Percentiles rank a stretch among this genome's conserved stretches.
Evolutionary conservation across 768 basidiomycete genomes (phyloP).

Genomic region (Lentinula edodes): DNA sequence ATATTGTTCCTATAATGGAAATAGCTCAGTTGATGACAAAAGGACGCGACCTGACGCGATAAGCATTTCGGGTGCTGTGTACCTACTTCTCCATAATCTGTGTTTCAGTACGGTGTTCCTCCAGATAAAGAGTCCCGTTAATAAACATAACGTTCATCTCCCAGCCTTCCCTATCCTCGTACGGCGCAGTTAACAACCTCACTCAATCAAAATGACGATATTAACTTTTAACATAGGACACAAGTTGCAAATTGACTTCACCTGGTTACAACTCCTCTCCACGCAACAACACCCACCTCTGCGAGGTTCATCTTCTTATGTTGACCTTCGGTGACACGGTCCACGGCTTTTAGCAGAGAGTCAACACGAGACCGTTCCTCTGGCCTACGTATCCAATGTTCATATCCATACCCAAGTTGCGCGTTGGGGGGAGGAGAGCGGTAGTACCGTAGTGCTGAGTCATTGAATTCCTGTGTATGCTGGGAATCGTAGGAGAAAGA

Average conservation of each 20-base stretch:
- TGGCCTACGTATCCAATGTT: slow-evolving; percentile 61
- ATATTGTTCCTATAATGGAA: slow-evolving; percentile 50
- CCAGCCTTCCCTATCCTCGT: slow-evolving; percentile 77
- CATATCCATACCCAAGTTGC: slow-evolving; percentile 66
- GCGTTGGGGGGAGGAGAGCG: slow-evolving; percentile 61
- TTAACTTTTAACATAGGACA: slow-evolving; percentile 1
- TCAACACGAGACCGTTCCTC: slow-evolving; percentile 69
- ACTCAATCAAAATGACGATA: slow-evolving; percentile 22
- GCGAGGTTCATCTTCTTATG: slow-evolving; percentile 15
- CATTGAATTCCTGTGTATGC: slow-evolving; percentile 54
- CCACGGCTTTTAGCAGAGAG: slow-evolving; percentile 54
- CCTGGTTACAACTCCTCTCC: slow-evolving; percentile 87
- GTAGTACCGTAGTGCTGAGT: slow-evolving; percentile 70
- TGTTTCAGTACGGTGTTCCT: slow-evolving; percentile 61
- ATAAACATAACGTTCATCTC: slow-evolving; percentile 80
- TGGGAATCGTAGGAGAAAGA: slow-evolving; percentile 67
- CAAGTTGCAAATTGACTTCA: slow-evolving; percentile 18
- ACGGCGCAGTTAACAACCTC: slow-evolving; percentile 78
- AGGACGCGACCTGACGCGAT: background rate
- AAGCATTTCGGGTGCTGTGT: background rate
- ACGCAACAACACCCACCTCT: slow-evolving; percentile 56
- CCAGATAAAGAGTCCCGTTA: slow-evolving; percentile 65
- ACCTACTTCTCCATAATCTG: slow-evolving; percentile 58
- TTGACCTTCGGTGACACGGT: slow-evolving; percentile 32
- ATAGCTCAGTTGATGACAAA: background rate